These are phyloP conservation scores for Boletellus sp. DNA, from an alignment of 768 basidiomycete species.

Conservation along the genomic window DNA sequence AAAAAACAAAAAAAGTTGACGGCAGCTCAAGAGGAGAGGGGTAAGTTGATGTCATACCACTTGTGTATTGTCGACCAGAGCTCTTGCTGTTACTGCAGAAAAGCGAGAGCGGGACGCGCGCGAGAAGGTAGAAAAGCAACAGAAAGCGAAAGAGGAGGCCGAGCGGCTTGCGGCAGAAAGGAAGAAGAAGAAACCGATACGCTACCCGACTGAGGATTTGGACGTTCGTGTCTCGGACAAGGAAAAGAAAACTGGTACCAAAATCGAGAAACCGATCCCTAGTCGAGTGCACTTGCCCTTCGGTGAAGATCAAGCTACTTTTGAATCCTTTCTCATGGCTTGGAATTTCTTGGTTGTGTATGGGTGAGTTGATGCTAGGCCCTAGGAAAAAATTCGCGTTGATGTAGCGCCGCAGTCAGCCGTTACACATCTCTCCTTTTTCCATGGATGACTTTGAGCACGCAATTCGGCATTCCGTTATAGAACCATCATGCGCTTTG, in stretches of 20 bases:
- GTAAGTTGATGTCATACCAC: constrained; percentile 33
- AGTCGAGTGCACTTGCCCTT: constrained; percentile 65
- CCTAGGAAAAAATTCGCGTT: not conserved
- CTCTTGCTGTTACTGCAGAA: constrained; percentile 42
- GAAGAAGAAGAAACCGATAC: constrained; percentile 85
- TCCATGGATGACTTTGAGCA: constrained; percentile 92
- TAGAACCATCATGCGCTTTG: constrained; percentile 69
- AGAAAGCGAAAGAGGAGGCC: constrained; percentile 63
- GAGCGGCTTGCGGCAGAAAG: constrained; percentile 71
- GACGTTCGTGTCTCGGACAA: constrained; percentile 77
- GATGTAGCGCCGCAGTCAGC: constrained; percentile 52
- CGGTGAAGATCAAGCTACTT: constrained; percentile 55
- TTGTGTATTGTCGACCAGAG: constrained; percentile 20
- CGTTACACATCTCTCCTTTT: constrained; percentile 82
- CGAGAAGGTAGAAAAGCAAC: constrained; percentile 65
- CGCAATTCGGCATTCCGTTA: constrained; percentile 70
- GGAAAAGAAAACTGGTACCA: constrained; percentile 77
- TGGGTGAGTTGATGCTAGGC: constrained; percentile 56
- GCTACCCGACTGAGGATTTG: constrained; percentile 91
- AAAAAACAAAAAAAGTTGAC: constrained; percentile 83
- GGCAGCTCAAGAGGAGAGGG: constrained; percentile 70
- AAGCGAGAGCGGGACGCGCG: constrained; percentile 67
- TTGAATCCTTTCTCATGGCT: constrained; percentile 83
- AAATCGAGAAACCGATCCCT: constrained; percentile 61
- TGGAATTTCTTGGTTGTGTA: constrained; percentile 96